Percentiles rank a stretch among this genome's conserved stretches.
Conservation (phyloP, 1,139 yeast species). For the Lodderomyces beijingensis region DNA sequence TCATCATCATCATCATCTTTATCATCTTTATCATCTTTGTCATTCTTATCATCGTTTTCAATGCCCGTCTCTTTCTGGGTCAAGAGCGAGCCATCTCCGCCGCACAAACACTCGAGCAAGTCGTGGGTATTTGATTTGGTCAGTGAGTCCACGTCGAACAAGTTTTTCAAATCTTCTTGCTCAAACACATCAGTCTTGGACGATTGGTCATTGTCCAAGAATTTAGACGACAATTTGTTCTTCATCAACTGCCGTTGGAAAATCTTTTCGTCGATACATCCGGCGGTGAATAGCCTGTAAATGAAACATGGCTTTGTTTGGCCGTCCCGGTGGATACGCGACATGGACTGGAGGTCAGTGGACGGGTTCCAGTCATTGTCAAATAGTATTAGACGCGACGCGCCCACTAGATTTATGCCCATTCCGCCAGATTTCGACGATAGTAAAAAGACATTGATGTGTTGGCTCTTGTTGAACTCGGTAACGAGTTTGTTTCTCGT, state of each 20-base stretch:
- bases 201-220: constrained; percentile 53
- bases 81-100: constrained; percentile 28
- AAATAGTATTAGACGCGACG: constrained; percentile 74
- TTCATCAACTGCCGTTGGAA: constrained; percentile 92
- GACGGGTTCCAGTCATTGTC: constrained; percentile 98
- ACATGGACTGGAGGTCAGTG: constrained; percentile 92
- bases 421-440: constrained; percentile 95
- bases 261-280: constrained; percentile 92
- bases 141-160: constrained; percentile 55
- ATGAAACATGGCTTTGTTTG: constrained; percentile 75
- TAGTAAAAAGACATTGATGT: constrained; percentile 63
- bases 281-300: constrained; percentile 80
- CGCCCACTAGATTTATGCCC: constrained; percentile 88
- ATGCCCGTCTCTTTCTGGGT: constrained; percentile 11
- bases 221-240: constrained; percentile 70
- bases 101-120: constrained; percentile 68
- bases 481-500: constrained; percentile 63
- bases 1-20: constrained; percentile 8
- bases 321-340: constrained; percentile 91
- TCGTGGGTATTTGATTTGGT: constrained; percentile 79
- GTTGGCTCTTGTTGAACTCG: constrained; percentile 52
- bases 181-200: constrained; percentile 49
- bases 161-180: constrained; percentile 62
- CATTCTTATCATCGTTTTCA: constrained; percentile 2
- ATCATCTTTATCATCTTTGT: constrained; percentile 11